A percentile compares a stretch with the other conserved stretches of the same genome.
phyloP scores from a whole-genome alignment of 345 rosid species.

The Microthlaspi erraticum region DNA sequence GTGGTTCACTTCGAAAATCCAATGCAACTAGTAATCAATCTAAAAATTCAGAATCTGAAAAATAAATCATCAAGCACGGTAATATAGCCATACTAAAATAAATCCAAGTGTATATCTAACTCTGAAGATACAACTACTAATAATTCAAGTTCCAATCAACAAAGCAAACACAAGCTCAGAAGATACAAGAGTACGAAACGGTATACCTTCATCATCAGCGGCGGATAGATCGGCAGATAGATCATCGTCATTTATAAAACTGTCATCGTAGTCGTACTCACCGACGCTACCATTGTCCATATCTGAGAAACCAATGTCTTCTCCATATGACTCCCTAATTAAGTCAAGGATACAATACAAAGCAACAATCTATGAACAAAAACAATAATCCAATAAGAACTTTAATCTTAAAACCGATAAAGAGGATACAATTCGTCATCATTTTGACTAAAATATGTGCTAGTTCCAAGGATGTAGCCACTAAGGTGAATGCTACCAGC shows the following conservation, averaged over 20 bases:
- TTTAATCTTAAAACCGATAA: neutral
- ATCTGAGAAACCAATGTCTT: constrained; percentile 67
- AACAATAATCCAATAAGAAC: constrained; percentile 1
- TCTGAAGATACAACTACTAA: too few species aligned
- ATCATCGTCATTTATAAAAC: constrained; percentile 74
- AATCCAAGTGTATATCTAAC: neutral
- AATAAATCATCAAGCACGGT: constrained; percentile 1
- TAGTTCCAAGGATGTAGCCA: constrained; percentile 57
- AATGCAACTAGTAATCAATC: too few species aligned
- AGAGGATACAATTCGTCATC: constrained; percentile 77
- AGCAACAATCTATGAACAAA: neutral
- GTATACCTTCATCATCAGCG: constrained; percentile 51
- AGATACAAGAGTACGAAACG: neutral
- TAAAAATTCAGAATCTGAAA: neutral
- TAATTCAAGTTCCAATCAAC: neutral
- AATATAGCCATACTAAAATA: constrained; percentile 1
- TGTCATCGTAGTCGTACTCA: constrained; percentile 63
- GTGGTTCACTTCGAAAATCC: too few species aligned
- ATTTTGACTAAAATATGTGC: constrained; percentile 6
- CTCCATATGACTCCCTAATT: constrained; percentile 65
- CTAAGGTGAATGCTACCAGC: constrained; percentile 71
- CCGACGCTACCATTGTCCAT: constrained; percentile 58
- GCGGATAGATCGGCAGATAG: constrained; percentile 44
- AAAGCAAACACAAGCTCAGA: constrained; percentile 14
- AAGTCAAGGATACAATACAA: constrained; percentile 28